These are phyloP conservation scores for Musa beccarii DNA, from an alignment of 176 grass and related monocot species.

Conservation along the genomic window DNA sequence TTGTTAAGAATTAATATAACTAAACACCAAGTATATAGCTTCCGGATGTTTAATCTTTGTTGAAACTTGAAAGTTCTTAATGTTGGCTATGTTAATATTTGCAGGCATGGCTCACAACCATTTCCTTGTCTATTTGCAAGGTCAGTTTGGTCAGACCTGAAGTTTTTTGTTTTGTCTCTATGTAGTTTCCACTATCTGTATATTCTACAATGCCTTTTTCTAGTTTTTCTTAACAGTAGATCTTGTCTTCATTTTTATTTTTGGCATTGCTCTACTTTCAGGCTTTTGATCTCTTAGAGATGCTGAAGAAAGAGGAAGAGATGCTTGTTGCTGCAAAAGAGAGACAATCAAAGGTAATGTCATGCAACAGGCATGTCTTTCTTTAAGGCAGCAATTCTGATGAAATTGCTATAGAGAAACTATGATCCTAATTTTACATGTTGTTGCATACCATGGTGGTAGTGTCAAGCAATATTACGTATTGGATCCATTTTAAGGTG, in stretches of 20 bases:
- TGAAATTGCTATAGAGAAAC: too few relatives aligned
- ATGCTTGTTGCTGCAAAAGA: slow-evolving; percentile 81
- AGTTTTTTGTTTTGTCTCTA: too few relatives aligned
- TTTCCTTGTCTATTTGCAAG: slow-evolving; percentile 69
- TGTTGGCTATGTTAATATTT: slow-evolving; percentile 17
- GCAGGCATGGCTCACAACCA: slow-evolving; percentile 66
- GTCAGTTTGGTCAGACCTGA: slow-evolving; percentile 28
- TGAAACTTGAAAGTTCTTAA: background rate
- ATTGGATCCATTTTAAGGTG: too few relatives aligned
- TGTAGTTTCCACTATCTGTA: too few relatives aligned
- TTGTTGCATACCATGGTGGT: too few relatives aligned
- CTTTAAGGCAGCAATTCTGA: too few relatives aligned
- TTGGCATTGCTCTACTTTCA: slow-evolving; percentile 3
- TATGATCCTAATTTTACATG: too few relatives aligned
- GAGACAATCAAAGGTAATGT: slow-evolving; percentile 51
- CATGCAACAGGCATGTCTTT: background rate
- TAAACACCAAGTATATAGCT: background rate
- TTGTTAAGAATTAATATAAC: background rate
- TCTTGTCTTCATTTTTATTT: background rate
- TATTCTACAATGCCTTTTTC: background rate
- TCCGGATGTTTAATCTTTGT: slow-evolving; percentile 1
- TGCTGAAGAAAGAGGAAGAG: slow-evolving; percentile 89
- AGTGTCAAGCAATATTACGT: too few relatives aligned
- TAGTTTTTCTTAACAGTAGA: background rate
- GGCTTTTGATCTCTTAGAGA: slow-evolving; percentile 84